Evolutionary conservation across 768 basidiomycete genomes (phyloP).

Genomic region (Leccinellum luteum): DNA sequence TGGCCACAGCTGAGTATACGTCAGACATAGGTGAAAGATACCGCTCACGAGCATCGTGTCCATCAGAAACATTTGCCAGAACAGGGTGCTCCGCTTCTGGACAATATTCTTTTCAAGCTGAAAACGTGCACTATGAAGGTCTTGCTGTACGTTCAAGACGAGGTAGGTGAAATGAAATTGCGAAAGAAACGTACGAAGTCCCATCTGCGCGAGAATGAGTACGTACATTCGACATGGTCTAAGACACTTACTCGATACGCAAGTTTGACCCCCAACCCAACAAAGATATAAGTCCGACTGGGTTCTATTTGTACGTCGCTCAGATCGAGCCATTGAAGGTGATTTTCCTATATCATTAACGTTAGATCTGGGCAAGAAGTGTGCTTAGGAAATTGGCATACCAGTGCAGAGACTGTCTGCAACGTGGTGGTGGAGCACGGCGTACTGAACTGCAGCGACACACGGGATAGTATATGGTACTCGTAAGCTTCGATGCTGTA

Average conservation of each 20-base stretch:
- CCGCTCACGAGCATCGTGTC: constrained; percentile 58
- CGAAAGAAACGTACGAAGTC: constrained; percentile 43
- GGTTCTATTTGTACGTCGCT: constrained; percentile 49
- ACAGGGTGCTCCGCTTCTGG: constrained; percentile 52
- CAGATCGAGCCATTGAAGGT: constrained; percentile 51
- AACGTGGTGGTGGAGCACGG: constrained; percentile 49
- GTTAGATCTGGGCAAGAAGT: constrained; percentile 5
- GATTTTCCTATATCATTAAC: constrained; percentile 34
- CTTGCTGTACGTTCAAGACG: constrained; percentile 30
- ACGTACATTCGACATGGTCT: not conserved
- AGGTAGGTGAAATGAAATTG: not conserved
- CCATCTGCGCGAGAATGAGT: constrained; percentile 38
- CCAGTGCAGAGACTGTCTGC: constrained; percentile 52
- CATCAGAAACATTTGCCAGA: constrained; percentile 66
- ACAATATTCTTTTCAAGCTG: constrained; percentile 45
- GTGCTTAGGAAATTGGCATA: constrained; percentile 33
- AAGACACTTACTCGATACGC: constrained; percentile 52
- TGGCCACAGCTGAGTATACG: not conserved
- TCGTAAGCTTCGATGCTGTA: constrained; percentile 56
- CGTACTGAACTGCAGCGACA: constrained; percentile 49
- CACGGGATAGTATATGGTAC: constrained; percentile 58
- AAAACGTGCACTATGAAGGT: constrained; percentile 61
- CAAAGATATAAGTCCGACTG: constrained; percentile 51
- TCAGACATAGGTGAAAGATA: constrained; percentile 1
- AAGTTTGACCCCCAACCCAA: constrained; percentile 58